A percentile compares a stretch with the other conserved stretches of the same genome.
Evolutionary conservation across 1,284 basidiomycete genomes (phyloP).

Genomic region (Cystobasidium pallidum): DNA sequence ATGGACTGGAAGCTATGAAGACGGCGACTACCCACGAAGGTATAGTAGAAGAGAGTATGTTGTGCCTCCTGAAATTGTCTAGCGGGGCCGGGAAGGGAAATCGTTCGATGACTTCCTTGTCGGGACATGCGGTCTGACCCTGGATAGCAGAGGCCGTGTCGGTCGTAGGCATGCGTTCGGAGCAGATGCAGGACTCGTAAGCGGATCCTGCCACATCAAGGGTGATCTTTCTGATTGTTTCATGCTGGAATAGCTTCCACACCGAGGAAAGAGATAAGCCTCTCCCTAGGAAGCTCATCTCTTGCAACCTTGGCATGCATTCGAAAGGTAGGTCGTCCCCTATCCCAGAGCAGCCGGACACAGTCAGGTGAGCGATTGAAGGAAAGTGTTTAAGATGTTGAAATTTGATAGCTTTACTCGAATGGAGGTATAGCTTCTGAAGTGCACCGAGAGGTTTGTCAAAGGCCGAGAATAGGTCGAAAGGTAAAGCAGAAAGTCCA

Average conservation of each 20-base stretch:
- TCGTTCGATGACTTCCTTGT: neutral
- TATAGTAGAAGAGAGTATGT: constrained; percentile 27
- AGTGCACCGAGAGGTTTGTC: neutral
- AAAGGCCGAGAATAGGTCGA: constrained; percentile 13
- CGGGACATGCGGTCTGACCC: neutral
- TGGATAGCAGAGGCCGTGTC: neutral
- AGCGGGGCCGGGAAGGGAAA: constrained; percentile 5
- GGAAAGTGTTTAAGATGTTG: constrained; percentile 16
- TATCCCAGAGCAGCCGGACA: constrained; percentile 17
- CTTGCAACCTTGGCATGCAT: constrained; percentile 24
- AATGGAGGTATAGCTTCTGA: constrained; percentile 1
- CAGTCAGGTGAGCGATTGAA: constrained; percentile 8
- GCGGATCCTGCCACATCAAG: constrained; percentile 28
- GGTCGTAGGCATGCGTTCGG: neutral
- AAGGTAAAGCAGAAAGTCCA: neutral
- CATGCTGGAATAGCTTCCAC: constrained; percentile 16
- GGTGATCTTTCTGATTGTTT: constrained; percentile 20
- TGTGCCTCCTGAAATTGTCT: constrained; percentile 2
- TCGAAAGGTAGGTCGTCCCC: constrained; percentile 20
- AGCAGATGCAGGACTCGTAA: constrained; percentile 1
- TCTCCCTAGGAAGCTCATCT: constrained; percentile 28
- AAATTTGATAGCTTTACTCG: neutral
- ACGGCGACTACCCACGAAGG: constrained; percentile 33
- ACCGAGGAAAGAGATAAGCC: neutral
- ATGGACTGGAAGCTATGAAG: constrained; percentile 13